These are phyloP conservation scores for Pseudoturritis turrita DNA, from an alignment of 345 rosid species.

Conservation along the genomic window DNA sequence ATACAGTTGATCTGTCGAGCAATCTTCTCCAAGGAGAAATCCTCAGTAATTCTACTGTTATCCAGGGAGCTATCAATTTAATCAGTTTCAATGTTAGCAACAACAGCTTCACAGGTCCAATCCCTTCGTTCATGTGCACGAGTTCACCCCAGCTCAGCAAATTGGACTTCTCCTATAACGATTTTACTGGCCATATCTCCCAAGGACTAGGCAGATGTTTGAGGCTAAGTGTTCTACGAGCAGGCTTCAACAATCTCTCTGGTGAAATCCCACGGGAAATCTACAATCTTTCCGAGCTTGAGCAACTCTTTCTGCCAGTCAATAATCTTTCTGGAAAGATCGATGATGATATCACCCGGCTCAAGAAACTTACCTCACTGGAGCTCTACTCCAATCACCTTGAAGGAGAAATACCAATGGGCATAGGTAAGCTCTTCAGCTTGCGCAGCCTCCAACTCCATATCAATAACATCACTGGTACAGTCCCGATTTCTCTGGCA, in stretches of 20 bases:
- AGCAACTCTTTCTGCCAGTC: slow-evolving; percentile 47
- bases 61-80: slow-evolving; percentile 42
- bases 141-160: slow-evolving; percentile 31
- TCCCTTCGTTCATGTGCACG: slow-evolving; percentile 59
- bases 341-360: slow-evolving; percentile 30
- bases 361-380: slow-evolving; percentile 47
- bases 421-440: slow-evolving; percentile 51
- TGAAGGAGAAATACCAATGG: slow-evolving; percentile 48
- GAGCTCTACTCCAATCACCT: slow-evolving; percentile 61
- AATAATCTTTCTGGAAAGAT: slow-evolving; percentile 57
- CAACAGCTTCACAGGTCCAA: slow-evolving; percentile 54
- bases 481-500: slow-evolving; percentile 53
- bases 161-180: slow-evolving; percentile 62
- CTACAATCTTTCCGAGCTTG: slow-evolving; percentile 41
- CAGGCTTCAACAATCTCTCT: slow-evolving; percentile 65
- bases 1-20: slow-evolving; percentile 55
- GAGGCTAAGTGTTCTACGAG: slow-evolving; percentile 42
- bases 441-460: slow-evolving; percentile 55
- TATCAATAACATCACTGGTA: slow-evolving; percentile 54
- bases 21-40: slow-evolving; percentile 49
- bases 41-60: slow-evolving; percentile 25
- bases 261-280: slow-evolving; percentile 57
- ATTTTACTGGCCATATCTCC: slow-evolving; percentile 46
- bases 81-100: slow-evolving; percentile 59
- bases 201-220: slow-evolving; percentile 54